Evolutionary conservation across 1,284 basidiomycete genomes (phyloP), one percentile per base, ranked within the genome.

Genomic region (Meripilus lineatus): DNA sequence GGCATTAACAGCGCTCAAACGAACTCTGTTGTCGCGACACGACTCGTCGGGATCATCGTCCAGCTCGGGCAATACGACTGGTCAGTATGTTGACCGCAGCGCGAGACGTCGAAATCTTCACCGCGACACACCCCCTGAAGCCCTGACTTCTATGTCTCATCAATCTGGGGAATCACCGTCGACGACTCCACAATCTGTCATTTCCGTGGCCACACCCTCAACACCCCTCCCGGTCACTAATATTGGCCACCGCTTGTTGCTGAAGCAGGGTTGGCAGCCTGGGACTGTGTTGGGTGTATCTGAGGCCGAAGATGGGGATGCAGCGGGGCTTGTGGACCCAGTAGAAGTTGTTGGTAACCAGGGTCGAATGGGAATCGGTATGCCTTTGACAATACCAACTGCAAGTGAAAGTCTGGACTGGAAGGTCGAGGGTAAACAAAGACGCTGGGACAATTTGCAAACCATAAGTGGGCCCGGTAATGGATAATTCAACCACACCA

Each of bases 241-340:
- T 54, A 65, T 88, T 40, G 85, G 85, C 1, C 78, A 83, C 54
- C 71, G 66, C 32, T 64, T 89, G 34, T 67, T 88, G 3, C 64
- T 78, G 60, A 82, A 80, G 58, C 84, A 86, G 61, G 84, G 85
- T 1, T 89, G 86, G 85, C 63, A 68, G 21, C 84, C 83, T 14
- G 86, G 85, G 5, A 74, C 69, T 20, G 64, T 70, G 5, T 71
- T 88, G 13, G 84, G 82, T 11, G 49, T 59, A 17, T 41, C 58
- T 2, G 48, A 48, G 3, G 59, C 58, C 28, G 52, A 55, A 7
- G 46, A 52, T 15, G 52, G 56, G 8, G 44, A 51, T n/a, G 59
- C 28, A 57, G 58, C 20, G 58, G 56, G 57, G 23, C 62, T 82
- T 18, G 59, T 77, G 15, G 77, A 76, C 30, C 84, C 84, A 2